A percentile compares a stretch with the other conserved stretches of the same genome.
Conservation (phyloP, 129 eudicot species). For the Daucus carota region DH1_v3.0 NC_030385.2:9267501-9268000, state of each 20-base stretch:
- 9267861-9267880: not conserved
- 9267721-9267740: not conserved
- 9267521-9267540: not conserved
- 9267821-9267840: not conserved
- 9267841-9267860: not conserved
- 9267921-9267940: conserved; percentile 18
- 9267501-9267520: not conserved
- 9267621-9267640: not conserved
- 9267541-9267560: not conserved
- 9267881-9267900: not conserved
- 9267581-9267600: not conserved
- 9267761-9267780: not conserved
- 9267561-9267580: not conserved
- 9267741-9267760: not conserved
- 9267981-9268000: conserved; percentile 13
- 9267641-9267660: not conserved
- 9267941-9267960: conserved; percentile 3
- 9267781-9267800: too few species aligned
- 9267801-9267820: not conserved
- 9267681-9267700: not conserved
- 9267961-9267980: conserved; percentile 9
- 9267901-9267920: not conserved
- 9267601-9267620: not conserved
- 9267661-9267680: not conserved
- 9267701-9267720: not conserved